phyloP scores from a whole-genome alignment of 1,284 basidiomycete genomes.

The Singerocomus inundabilis region DNA sequence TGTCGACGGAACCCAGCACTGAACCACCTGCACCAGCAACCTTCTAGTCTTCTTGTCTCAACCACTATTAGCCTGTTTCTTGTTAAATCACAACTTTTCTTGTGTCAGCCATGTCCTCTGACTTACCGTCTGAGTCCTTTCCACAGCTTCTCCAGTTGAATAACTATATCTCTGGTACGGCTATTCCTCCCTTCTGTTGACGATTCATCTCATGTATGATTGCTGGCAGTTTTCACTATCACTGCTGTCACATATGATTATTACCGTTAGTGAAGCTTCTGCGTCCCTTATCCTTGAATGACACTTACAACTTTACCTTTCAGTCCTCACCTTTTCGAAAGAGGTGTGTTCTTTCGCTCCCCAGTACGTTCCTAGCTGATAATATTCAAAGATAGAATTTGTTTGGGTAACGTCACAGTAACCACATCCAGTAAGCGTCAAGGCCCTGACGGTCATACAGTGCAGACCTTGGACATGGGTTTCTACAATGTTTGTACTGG shows the following conservation, averaged over 20 bases:
- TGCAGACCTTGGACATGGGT: constrained; percentile 1
- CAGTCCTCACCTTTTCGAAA: constrained; percentile 4
- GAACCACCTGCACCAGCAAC: too few relatives aligned
- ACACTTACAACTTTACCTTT: background rate
- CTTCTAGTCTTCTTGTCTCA: too few relatives aligned
- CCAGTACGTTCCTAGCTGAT: background rate
- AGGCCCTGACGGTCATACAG: background rate
- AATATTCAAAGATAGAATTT: background rate
- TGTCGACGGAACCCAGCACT: too few relatives aligned
- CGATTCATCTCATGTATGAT: background rate
- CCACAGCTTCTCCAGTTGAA: background rate
- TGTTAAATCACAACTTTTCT: too few relatives aligned
- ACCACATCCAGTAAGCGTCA: background rate
- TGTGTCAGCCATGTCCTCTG: constrained; percentile 13
- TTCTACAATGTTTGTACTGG: constrained; percentile 1
- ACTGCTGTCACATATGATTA: constrained; percentile 11
- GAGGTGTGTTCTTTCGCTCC: background rate
- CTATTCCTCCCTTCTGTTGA: too few relatives aligned
- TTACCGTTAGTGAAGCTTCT: background rate
- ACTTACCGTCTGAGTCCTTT: background rate
- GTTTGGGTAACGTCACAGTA: background rate
- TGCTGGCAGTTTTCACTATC: background rate
- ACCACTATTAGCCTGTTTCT: too few relatives aligned
- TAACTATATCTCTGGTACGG: constrained; percentile 3
- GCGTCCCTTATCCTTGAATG: background rate